Percentiles rank a stretch among this genome's conserved stretches.
phyloP scores from a whole-genome alignment of 331 rosid genomes.

The Acacia concinna region DNA sequence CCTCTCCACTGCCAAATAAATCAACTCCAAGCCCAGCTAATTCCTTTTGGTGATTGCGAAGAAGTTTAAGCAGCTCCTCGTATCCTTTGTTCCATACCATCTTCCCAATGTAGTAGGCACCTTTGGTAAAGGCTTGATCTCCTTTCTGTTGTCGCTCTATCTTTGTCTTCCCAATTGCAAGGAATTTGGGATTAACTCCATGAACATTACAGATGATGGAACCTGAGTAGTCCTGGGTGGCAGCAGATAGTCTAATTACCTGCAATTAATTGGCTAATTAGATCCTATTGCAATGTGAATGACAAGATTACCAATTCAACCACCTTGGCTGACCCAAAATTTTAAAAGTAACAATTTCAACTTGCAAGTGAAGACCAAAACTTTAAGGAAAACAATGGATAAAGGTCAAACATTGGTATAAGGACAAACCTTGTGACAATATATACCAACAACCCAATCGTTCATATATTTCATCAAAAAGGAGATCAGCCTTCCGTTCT shows the following conservation, averaged over 20 bases:
- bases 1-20: constrained; percentile 93
- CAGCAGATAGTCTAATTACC: constrained; percentile 94
- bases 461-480: constrained; percentile 49
- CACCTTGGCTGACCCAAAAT: background rate
- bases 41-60: constrained; percentile 60
- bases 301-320: background rate
- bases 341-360: background rate
- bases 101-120: constrained; percentile 91
- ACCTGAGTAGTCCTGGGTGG: constrained; percentile 81
- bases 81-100: constrained; percentile 98
- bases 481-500: constrained; percentile 54
- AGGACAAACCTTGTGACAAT: constrained; percentile 63
- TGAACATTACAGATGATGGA: constrained; percentile 88
- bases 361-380: background rate
- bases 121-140: constrained; percentile 59
- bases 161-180: constrained; percentile 72
- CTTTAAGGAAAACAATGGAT: background rate
- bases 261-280: constrained; percentile 35
- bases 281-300: background rate
- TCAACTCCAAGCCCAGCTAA: constrained; percentile 74
- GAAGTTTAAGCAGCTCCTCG: constrained; percentile 78
- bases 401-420: background rate
- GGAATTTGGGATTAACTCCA: constrained; percentile 94
- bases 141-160: constrained; percentile 64
- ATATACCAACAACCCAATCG: constrained; percentile 60